These are phyloP conservation scores for Rhodotorula sp. DNA, from an alignment of 1,284 basidiomycete genomes.

Conservation along the genomic window DNA sequence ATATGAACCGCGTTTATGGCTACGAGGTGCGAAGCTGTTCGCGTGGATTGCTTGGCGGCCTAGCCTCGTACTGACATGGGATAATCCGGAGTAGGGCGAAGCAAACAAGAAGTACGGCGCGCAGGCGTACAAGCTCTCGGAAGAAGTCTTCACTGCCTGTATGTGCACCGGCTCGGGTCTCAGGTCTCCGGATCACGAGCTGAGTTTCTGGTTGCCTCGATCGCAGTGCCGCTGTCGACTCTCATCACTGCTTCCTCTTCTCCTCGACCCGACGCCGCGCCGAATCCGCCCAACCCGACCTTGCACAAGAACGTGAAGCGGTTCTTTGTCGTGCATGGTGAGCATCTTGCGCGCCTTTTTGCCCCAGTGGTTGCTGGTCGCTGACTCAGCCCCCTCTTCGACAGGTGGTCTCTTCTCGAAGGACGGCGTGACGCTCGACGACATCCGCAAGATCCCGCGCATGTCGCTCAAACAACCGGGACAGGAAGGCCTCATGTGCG, in stretches of 20 bases:
- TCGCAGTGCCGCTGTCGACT: conserved; percentile 81
- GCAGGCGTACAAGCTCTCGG: conserved; percentile 77
- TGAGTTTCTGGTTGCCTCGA: not conserved
- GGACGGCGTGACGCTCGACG: conserved; percentile 88
- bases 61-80: not conserved
- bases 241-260: conserved; percentile 71
- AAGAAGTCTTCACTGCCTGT: conserved; percentile 86
- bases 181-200: not conserved
- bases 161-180: too few relatives aligned
- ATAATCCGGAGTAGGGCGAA: conserved; percentile 60
- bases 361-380: not conserved
- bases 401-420: conserved; percentile 83
- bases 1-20: conserved; percentile 23
- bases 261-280: conserved; percentile 53
- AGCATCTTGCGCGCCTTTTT: not conserved
- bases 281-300: conserved; percentile 57
- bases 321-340: conserved; percentile 87
- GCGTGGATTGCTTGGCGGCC: conserved; percentile 48
- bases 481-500: conserved; percentile 85
- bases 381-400: not conserved
- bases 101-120: conserved; percentile 93
- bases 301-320: conserved; percentile 80
- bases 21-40: conserved; percentile 55
- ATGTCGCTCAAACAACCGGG: conserved; percentile 82
- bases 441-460: conserved; percentile 82